phyloP scores from a whole-genome alignment of 805 yeast species.

The Candida broadrunensis region DNA sequence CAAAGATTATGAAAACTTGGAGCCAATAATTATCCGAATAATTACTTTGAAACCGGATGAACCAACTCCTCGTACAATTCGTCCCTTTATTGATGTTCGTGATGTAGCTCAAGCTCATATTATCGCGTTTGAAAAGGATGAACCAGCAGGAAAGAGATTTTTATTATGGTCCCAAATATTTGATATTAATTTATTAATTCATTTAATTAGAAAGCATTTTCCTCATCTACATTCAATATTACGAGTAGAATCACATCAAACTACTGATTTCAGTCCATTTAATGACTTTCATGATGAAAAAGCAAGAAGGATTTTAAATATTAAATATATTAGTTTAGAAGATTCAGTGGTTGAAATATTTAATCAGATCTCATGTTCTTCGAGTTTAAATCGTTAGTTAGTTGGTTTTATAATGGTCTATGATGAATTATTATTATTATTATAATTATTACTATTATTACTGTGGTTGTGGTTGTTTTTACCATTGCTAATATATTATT shows the following conservation, averaged over 20 bases:
- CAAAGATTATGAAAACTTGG: conserved; percentile 21
- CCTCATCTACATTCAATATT: conserved; percentile 13
- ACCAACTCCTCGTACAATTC: conserved; percentile 9
- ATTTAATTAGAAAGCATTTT: conserved; percentile 17
- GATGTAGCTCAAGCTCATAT: conserved; percentile 63
- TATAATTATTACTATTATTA: too few relatives aligned
- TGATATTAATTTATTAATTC: conserved; percentile 15
- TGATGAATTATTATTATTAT: too few relatives aligned
- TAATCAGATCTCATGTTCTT: conserved; percentile 20
- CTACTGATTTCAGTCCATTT: not conserved
- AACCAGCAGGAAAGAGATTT: conserved; percentile 32
- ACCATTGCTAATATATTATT: too few relatives aligned
- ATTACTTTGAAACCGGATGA: conserved; percentile 21
- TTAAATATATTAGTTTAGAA: conserved; percentile 35
- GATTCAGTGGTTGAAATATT: conserved; percentile 42
- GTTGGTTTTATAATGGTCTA: too few relatives aligned
- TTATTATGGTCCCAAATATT: conserved; percentile 13
- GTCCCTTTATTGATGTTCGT: conserved; percentile 49
- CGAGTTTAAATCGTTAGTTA: not conserved
- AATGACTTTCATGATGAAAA: not conserved
- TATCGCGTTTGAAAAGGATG: conserved; percentile 39
- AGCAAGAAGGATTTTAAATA: conserved; percentile 32
- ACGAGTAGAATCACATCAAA: not conserved
- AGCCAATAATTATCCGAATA: conserved; percentile 20
- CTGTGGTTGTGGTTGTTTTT: too few relatives aligned